Evolutionary conservation across 768 basidiomycete species (phyloP).

Genomic region (Hortiboletus flavorubellus): DNA sequence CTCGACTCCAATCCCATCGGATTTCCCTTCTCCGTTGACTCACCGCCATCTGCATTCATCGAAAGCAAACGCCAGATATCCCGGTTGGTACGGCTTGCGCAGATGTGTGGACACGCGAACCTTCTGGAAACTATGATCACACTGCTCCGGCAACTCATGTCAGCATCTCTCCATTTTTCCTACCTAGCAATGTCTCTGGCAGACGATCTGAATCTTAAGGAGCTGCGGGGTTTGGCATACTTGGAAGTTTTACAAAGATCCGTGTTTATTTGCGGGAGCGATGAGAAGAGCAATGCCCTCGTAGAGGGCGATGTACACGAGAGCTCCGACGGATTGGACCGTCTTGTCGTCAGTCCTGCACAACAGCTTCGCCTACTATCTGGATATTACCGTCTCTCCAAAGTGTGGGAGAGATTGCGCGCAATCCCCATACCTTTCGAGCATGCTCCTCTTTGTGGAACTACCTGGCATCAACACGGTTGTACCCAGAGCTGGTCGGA

Average conservation of each 20-base stretch:
- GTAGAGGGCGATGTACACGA: slow-evolving; percentile 33
- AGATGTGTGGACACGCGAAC: slow-evolving; percentile 59
- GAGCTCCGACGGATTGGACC: slow-evolving; percentile 38
- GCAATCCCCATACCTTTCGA: slow-evolving; percentile 56
- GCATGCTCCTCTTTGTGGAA: slow-evolving; percentile 59
- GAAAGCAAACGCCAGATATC: slow-evolving; percentile 48
- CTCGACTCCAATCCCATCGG: slow-evolving; percentile 39
- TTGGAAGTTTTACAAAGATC: slow-evolving; percentile 71
- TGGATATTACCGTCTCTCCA: slow-evolving; percentile 67
- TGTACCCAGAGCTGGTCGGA: slow-evolving; percentile 73
- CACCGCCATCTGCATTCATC: slow-evolving; percentile 35
- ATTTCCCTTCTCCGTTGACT: slow-evolving; percentile 19
- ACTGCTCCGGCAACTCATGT: slow-evolving; percentile 60
- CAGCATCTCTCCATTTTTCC: slow-evolving; percentile 58
- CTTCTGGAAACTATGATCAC: slow-evolving; percentile 59
- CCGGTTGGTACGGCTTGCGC: slow-evolving; percentile 63
- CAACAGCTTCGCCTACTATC: slow-evolving; percentile 66
- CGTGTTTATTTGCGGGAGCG: slow-evolving; percentile 25
- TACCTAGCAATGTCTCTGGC: slow-evolving; percentile 71
- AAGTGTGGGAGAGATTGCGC: slow-evolving; percentile 64
- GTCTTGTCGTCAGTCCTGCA: slow-evolving; percentile 49
- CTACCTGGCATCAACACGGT: slow-evolving; percentile 70
- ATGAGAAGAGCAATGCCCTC: slow-evolving; percentile 10
- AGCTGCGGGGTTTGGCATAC: slow-evolving; percentile 63
- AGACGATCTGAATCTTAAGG: slow-evolving; percentile 62